Conservation (phyloP, 2,329 filamentous ascomycete genomes). For the Fusarium solani-melongenae region DNA sequence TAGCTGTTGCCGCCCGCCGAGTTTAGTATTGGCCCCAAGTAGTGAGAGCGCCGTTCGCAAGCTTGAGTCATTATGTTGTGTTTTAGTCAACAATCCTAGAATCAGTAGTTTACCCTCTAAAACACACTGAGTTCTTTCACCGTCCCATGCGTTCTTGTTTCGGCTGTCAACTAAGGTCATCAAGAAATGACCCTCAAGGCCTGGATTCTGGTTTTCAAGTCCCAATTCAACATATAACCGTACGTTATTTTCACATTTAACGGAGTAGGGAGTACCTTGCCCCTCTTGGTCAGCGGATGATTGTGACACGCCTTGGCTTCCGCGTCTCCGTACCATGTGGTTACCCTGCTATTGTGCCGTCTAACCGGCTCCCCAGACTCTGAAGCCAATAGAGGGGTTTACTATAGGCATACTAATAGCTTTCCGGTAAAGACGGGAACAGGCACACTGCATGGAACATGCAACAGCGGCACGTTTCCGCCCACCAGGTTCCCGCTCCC, state of each 20-base stretch:
- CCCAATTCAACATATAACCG: not conserved
- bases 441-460: not conserved
- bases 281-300: not conserved
- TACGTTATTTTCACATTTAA: not conserved
- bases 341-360: not conserved
- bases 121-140: not conserved
- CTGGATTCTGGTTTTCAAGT: not conserved
- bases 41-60: not conserved
- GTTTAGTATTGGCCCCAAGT: not conserved
- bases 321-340: not conserved
- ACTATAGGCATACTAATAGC: not conserved
- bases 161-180: not conserved
- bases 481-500: not conserved
- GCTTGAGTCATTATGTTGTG: not conserved
- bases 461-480: not conserved
- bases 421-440: not conserved
- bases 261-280: not conserved
- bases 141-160: not conserved
- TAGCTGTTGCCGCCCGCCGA: not conserved
- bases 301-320: not conserved
- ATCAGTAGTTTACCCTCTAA: not conserved
- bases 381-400: not conserved
- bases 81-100: not conserved
- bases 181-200: not conserved
- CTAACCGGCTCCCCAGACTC: too few species aligned